phyloP scores from a whole-genome alignment of 768 basidiomycete species.

The Pholiota conissans region DNA sequence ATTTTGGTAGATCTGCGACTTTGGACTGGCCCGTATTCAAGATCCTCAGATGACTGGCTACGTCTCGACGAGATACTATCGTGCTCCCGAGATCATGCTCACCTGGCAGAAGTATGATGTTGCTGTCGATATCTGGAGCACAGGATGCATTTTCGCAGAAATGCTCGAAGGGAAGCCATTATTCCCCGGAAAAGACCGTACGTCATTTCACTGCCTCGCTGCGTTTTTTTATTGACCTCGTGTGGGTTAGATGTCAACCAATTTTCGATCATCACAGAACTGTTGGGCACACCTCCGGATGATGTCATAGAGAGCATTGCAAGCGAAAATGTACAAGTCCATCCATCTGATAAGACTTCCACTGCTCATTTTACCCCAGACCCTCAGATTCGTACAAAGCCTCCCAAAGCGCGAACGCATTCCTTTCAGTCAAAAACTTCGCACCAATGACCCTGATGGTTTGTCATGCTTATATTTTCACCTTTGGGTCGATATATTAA shows the following conservation, averaged over 20 bases:
- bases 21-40: constrained; percentile 96
- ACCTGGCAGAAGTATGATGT: constrained; percentile 99
- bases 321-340: constrained; percentile 83
- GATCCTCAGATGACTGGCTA: constrained; percentile 99
- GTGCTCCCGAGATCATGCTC: constrained; percentile 99
- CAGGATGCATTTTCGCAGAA: constrained; percentile 99
- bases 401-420: constrained; percentile 95
- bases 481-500: neutral
- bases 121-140: constrained; percentile 99
- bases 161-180: constrained; percentile 99
- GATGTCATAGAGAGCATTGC: constrained; percentile 99
- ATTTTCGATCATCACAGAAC: constrained; percentile 98
- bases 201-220: constrained; percentile 37
- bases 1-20: constrained; percentile 86
- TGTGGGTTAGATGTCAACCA: constrained; percentile 87
- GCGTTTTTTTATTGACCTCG: constrained; percentile 11
- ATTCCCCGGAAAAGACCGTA: constrained; percentile 99
- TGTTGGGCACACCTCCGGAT: constrained; percentile 97
- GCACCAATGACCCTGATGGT: constrained; percentile 86
- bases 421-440: constrained; percentile 92
- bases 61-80: constrained; percentile 98
- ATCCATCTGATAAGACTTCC: constrained; percentile 10
- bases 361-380: constrained; percentile 46
- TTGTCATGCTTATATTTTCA: constrained; percentile 21
- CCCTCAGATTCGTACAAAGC: constrained; percentile 97